phyloP scores from a whole-genome alignment of 148 eudicot species.

The Rhododendron griersonianum region DNA sequence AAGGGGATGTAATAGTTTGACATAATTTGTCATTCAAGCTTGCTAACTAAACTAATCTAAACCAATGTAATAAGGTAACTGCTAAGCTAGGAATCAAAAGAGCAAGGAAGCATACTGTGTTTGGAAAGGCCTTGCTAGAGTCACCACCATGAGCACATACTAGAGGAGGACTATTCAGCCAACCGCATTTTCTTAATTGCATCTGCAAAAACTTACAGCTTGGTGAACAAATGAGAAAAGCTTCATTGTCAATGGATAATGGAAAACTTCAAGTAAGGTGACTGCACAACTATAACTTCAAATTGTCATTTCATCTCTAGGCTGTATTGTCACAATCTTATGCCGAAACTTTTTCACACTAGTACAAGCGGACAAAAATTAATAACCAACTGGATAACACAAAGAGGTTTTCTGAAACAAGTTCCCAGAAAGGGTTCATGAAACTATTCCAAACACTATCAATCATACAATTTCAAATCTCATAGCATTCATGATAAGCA shows the following conservation, averaged over 20 bases:
- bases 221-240: neutral
- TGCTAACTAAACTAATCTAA: neutral
- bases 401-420: neutral
- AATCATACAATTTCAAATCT: neutral
- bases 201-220: constrained; percentile 41
- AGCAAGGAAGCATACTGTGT: constrained; percentile 53
- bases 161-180: constrained; percentile 79
- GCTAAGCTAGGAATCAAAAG: neutral
- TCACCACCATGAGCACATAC: constrained; percentile 99
- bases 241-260: neutral
- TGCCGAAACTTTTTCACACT: neutral
- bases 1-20: neutral
- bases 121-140: constrained; percentile 76
- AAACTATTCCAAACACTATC: neutral
- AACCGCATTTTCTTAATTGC: constrained; percentile 63
- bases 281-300: neutral
- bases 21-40: neutral
- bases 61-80: neutral
- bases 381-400: neutral
- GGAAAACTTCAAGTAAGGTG: neutral
- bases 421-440: neutral
- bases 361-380: neutral
- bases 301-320: neutral
- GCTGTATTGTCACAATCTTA: neutral
- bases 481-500: neutral